Percentiles rank a stretch among this genome's conserved stretches.
Evolutionary conservation across 208 protist genomes (phyloP).

Genomic region (Phytomonas sp.): DNA sequence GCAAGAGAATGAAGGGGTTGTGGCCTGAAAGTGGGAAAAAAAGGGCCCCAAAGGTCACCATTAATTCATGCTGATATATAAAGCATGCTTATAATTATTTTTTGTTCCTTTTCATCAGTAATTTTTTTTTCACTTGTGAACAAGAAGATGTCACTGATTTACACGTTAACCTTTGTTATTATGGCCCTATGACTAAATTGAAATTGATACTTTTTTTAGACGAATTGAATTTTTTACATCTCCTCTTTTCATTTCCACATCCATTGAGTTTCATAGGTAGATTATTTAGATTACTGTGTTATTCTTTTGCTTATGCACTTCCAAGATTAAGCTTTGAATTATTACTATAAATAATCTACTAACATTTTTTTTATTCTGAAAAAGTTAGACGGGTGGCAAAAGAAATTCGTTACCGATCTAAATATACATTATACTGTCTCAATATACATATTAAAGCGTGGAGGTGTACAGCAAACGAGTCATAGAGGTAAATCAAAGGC

Average conservation of each 20-base stretch:
- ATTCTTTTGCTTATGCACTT: not conserved
- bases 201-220: not conserved
- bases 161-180: not conserved
- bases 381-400: not conserved
- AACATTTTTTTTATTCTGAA: not conserved
- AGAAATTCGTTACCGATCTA: not conserved
- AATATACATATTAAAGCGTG: not conserved
- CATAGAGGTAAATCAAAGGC: not conserved
- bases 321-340: not conserved
- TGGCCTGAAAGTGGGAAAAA: not conserved
- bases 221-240: not conserved
- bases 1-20: not conserved
- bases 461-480: not conserved
- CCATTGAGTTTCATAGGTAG: not conserved
- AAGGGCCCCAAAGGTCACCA: not conserved
- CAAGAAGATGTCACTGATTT: conserved; percentile 1
- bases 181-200: not conserved
- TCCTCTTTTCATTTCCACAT: conserved; percentile 9
- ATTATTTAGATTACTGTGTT: not conserved
- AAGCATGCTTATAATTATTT: not conserved
- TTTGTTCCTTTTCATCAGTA: not conserved
- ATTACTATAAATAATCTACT: not conserved
- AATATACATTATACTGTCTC: not conserved
- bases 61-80: not conserved
- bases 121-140: too few relatives aligned